These are phyloP conservation scores for Erucastrum elatum DNA, from an alignment of 345 rosid species.

Conservation along the genomic window DNA sequence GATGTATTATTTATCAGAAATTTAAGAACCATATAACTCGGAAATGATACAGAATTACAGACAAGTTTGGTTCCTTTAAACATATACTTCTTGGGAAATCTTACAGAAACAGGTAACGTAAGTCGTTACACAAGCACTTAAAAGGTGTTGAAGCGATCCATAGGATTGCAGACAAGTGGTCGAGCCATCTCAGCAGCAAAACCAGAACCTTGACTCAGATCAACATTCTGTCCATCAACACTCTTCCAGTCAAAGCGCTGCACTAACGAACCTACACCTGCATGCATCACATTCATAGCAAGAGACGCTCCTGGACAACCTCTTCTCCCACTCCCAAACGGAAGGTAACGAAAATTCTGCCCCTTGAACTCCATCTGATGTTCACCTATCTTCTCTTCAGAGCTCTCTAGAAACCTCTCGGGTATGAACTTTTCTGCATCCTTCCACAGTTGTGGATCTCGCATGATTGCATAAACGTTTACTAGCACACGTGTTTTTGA, in stretches of 20 bases:
- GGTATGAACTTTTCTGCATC: conserved; percentile 51
- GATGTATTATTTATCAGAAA: too few relatives aligned
- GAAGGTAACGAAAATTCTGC: conserved; percentile 46
- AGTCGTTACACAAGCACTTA: background rate
- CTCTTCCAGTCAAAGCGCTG: conserved; percentile 51
- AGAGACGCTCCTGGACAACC: conserved; percentile 53
- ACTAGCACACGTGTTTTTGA: conserved; percentile 49
- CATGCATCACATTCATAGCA: conserved; percentile 46
- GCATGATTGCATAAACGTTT: conserved; percentile 60
- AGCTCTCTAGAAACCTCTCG: conserved; percentile 51
- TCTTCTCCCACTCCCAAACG: conserved; percentile 56
- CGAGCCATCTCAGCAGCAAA: conserved; percentile 52
- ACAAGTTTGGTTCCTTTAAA: too few relatives aligned
- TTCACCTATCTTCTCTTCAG: conserved; percentile 42
- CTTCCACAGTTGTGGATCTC: conserved; percentile 55
- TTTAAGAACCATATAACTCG: too few relatives aligned
- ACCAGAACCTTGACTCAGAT: conserved; percentile 47
- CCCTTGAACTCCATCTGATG: conserved; percentile 51
- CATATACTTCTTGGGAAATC: background rate
- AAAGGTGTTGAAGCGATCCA: conserved; percentile 35
- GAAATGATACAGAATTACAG: background rate
- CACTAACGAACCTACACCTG: conserved; percentile 46
- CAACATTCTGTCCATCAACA: conserved; percentile 34
- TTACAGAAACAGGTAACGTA: conserved; percentile 1
- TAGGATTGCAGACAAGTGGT: conserved; percentile 50